Conservation (phyloP, 2,329 filamentous ascomycete genomes). For the Penicillium frequentans region DNA sequence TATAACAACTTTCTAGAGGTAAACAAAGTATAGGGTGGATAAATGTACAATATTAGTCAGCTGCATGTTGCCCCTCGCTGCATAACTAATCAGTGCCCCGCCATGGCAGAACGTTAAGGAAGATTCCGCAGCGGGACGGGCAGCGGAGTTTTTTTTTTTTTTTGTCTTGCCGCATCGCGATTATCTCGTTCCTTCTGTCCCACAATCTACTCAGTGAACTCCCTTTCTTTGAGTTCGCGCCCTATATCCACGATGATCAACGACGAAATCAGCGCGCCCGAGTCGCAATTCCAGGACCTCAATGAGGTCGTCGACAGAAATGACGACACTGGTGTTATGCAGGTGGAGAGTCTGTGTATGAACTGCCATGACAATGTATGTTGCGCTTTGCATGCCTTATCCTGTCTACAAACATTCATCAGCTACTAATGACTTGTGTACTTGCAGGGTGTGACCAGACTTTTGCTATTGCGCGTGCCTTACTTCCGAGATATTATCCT, state of each 20-base stretch:
- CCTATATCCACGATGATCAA: slow-evolving; percentile 26
- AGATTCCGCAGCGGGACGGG: slow-evolving; percentile 28
- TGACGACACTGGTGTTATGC: slow-evolving; percentile 45
- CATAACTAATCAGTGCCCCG: slow-evolving; percentile 16
- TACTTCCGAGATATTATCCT: slow-evolving; percentile 98
- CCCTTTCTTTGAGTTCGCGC: background rate
- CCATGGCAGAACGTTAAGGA: slow-evolving; percentile 29
- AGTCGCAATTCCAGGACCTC: slow-evolving; percentile 40
- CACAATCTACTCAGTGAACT: background rate
- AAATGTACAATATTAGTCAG: slow-evolving; percentile 15
- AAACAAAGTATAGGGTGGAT: background rate
- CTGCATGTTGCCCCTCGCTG: slow-evolving; percentile 1
- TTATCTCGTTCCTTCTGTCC: background rate
- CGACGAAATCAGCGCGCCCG: slow-evolving; percentile 19
- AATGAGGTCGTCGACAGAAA: slow-evolving; percentile 39
- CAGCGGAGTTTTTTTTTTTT: slow-evolving; percentile 20
- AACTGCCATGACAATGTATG: slow-evolving; percentile 79
- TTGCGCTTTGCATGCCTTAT: slow-evolving; percentile 29
- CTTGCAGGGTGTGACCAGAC: slow-evolving; percentile 72
- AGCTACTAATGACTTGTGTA: background rate
- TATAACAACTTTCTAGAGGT: background rate
- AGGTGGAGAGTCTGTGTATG: slow-evolving; percentile 76
- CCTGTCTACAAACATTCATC: background rate
- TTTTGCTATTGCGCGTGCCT: slow-evolving; percentile 88
- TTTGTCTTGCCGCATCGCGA: background rate